phyloP scores from a whole-genome alignment of 1,284 basidiomycete species.

The Moesziomyces parantarcticus region DNA sequence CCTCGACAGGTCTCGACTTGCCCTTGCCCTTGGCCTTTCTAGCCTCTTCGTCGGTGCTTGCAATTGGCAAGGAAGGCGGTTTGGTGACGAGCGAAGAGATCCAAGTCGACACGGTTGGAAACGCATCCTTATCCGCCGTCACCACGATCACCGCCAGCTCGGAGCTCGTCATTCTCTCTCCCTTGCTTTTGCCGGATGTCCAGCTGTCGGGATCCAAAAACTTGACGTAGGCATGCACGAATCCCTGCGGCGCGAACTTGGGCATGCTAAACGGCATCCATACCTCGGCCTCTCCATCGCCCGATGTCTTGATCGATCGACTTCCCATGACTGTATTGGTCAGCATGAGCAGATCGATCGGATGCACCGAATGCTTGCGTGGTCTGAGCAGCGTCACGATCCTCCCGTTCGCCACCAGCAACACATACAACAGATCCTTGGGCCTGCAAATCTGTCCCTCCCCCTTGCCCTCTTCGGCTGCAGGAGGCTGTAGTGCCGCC shows the following conservation, averaged over 20 bases:
- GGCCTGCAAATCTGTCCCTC: slow-evolving; percentile 71
- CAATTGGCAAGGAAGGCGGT: slow-evolving; percentile 4
- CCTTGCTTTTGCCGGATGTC: neutral
- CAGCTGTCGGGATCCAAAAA: slow-evolving; percentile 71
- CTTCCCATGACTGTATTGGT: slow-evolving; percentile 73
- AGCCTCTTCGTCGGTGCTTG: neutral
- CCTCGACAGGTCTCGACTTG: slow-evolving; percentile 3
- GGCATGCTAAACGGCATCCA: slow-evolving; percentile 97
- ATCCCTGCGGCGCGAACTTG: slow-evolving; percentile 88
- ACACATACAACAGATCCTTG: slow-evolving; percentile 82
- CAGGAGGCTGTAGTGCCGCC: slow-evolving; percentile 43
- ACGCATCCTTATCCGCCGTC: slow-evolving; percentile 59
- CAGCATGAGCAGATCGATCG: slow-evolving; percentile 70
- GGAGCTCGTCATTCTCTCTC: slow-evolving; percentile 19
- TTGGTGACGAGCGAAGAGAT: slow-evolving; percentile 72
- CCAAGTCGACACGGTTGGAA: slow-evolving; percentile 69
- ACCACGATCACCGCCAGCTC: slow-evolving; percentile 59
- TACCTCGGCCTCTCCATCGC: slow-evolving; percentile 75
- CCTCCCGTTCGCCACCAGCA: slow-evolving; percentile 80
- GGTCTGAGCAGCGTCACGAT: slow-evolving; percentile 90
- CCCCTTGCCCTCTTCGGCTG: slow-evolving; percentile 13
- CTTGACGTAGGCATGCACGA: slow-evolving; percentile 90
- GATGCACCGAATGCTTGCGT: slow-evolving; percentile 92
- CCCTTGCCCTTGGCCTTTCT: slow-evolving; percentile 6
- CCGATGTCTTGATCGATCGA: slow-evolving; percentile 69